phyloP scores from a whole-genome alignment of 208 protist species.

The Leishmania tarentolae region DNA sequence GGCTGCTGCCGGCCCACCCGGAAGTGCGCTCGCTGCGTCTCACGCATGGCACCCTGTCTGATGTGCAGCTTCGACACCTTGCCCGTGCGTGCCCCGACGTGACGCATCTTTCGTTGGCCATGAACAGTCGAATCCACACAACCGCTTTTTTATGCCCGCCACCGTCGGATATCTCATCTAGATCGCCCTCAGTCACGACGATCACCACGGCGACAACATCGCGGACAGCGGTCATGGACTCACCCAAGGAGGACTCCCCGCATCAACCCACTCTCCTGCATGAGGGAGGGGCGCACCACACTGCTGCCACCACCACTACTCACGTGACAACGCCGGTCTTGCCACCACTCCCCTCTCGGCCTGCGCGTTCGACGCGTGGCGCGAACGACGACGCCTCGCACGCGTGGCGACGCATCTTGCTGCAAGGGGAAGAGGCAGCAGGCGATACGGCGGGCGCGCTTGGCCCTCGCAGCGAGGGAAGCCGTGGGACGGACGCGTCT shows the following conservation, averaged over 20 bases:
- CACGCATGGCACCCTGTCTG: slow-evolving; percentile 38
- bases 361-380: not conserved
- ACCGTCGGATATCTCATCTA: slow-evolving; percentile 28
- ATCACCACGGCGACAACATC: slow-evolving; percentile 3
- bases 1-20: slow-evolving; percentile 33
- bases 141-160: slow-evolving; percentile 52
- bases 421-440: not conserved
- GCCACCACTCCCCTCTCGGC: not conserved
- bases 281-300: not conserved
- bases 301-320: not conserved
- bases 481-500: not conserved
- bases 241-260: too few relatives aligned
- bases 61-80: slow-evolving; percentile 38
- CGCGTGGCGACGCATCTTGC: not conserved
- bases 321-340: not conserved
- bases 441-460: not conserved
- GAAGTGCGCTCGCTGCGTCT: slow-evolving; percentile 44
- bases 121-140: slow-evolving; percentile 41
- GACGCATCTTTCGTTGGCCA: slow-evolving; percentile 51
- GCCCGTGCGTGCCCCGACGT: slow-evolving; percentile 47
- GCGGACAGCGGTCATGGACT: not conserved
- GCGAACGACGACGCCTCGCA: not conserved
- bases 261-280: not conserved
- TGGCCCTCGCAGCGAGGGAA: not conserved
- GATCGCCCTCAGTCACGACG: slow-evolving; percentile 13